phyloP scores from a whole-genome alignment of 140 eudicot species.

The Ambrosia hybrid region DNA sequence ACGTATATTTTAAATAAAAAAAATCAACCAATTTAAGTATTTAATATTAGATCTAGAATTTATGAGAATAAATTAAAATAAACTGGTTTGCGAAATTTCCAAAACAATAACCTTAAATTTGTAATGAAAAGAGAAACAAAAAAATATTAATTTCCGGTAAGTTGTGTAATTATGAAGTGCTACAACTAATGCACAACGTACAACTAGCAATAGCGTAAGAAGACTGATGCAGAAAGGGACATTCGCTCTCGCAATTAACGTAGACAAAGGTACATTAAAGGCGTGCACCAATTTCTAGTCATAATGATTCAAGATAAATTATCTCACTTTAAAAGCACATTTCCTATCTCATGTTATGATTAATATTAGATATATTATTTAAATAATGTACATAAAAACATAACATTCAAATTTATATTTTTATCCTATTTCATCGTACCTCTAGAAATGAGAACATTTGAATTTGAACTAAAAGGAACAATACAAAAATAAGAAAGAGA shows the following conservation, averaged over 20 bases:
- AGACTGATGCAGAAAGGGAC: constrained; percentile 22
- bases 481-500: constrained; percentile 3
- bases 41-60: too few relatives aligned
- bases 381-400: too few relatives aligned
- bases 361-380: too few relatives aligned
- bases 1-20: not conserved
- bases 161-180: not conserved
- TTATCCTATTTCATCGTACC: too few relatives aligned
- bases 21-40: too few relatives aligned
- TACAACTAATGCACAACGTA: not conserved
- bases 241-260: constrained; percentile 23
- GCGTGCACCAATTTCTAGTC: constrained; percentile 21
- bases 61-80: too few relatives aligned
- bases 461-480: constrained; percentile 2
- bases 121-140: not conserved
- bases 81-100: not conserved
- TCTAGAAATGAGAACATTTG: not conserved
- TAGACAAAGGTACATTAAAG: constrained; percentile 32
- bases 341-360: not conserved
- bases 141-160: too few relatives aligned
- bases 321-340: not conserved
- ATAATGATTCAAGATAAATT: constrained; percentile 5
- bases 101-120: too few relatives aligned
- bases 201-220: not conserved
- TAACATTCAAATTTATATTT: not conserved